phyloP scores from a whole-genome alignment of 2,329 filamentous ascomycete species.

The Talaromyces sp. region DNA sequence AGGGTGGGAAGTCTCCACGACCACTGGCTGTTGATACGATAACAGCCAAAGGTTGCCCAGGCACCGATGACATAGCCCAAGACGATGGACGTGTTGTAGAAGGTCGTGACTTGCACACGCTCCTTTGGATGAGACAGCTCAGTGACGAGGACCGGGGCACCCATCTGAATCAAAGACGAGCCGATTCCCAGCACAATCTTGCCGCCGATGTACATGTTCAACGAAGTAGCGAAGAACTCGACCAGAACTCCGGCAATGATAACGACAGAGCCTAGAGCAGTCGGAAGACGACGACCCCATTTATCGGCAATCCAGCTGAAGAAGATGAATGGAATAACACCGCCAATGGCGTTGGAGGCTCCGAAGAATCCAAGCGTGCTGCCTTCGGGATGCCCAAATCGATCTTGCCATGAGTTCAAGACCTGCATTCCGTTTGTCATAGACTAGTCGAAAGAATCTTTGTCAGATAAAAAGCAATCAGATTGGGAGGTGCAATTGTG shows the following conservation, averaged over 20 bases:
- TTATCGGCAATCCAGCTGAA: slow-evolving; percentile 26
- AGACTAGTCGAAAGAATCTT: slow-evolving; percentile 29
- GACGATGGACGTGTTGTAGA: slow-evolving; percentile 46
- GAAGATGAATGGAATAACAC: slow-evolving; percentile 27
- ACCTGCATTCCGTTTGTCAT: slow-evolving; percentile 53
- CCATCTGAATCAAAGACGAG: slow-evolving; percentile 38
- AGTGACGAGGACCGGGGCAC: slow-evolving; percentile 46
- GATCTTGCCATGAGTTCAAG: slow-evolving; percentile 44
- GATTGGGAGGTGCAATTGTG: background rate
- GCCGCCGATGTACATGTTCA: slow-evolving; percentile 29
- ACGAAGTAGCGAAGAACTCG: slow-evolving; percentile 29
- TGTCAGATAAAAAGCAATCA: slow-evolving; percentile 10
- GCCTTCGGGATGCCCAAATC: slow-evolving; percentile 27
- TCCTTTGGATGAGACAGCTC: slow-evolving; percentile 45
- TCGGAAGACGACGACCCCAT: slow-evolving; percentile 26
- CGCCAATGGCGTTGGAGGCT: slow-evolving; percentile 27
- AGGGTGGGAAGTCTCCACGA: slow-evolving; percentile 56
- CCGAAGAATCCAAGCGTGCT: slow-evolving; percentile 28
- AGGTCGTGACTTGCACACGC: slow-evolving; percentile 41
- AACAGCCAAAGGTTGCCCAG: slow-evolving; percentile 40
- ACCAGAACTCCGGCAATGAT: slow-evolving; percentile 29
- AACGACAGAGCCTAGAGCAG: slow-evolving; percentile 39
- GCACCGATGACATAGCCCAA: slow-evolving; percentile 42
- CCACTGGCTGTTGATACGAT: slow-evolving; percentile 39
- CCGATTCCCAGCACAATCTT: slow-evolving; percentile 29